Conservation (phyloP, 768 basidiomycete species). For the Lenzites betulinus region DNA sequence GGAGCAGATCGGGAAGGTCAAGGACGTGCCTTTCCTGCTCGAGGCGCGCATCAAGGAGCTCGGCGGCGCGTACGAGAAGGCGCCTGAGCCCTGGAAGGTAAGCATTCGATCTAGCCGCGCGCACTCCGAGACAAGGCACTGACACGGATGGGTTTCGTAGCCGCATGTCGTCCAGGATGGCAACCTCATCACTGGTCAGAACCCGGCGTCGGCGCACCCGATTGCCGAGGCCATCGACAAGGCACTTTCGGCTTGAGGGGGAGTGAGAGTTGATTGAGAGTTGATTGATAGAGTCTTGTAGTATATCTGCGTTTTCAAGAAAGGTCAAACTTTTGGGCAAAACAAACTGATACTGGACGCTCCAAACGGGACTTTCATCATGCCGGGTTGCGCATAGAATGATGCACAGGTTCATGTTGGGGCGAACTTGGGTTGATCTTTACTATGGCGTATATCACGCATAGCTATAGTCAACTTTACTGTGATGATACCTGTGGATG, state of each 20-base stretch:
- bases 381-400: no score
- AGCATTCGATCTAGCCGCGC: constrained; percentile 29
- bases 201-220: constrained; percentile 63
- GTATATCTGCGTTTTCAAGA: background rate
- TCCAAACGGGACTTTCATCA: no score
- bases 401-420: no score
- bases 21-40: constrained; percentile 68
- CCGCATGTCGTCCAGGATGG: constrained; percentile 58
- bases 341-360: no score
- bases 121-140: background rate
- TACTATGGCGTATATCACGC: no score
- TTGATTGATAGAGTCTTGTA: no score
- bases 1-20: constrained; percentile 39
- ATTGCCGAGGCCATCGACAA: constrained; percentile 60
- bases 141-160: constrained; percentile 2
- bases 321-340: no score
- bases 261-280: no score
- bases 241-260: constrained; percentile 40
- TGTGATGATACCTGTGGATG: no score
- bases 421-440: no score
- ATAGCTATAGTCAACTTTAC: no score
- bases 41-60: constrained; percentile 64
- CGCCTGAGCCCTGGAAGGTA: constrained; percentile 56
- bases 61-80: constrained; percentile 68
- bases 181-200: constrained; percentile 70